Percentiles rank a stretch among this genome's conserved stretches.
Conservation (phyloP, 345 rosid species). For the Sapria himalayana region DNA sequence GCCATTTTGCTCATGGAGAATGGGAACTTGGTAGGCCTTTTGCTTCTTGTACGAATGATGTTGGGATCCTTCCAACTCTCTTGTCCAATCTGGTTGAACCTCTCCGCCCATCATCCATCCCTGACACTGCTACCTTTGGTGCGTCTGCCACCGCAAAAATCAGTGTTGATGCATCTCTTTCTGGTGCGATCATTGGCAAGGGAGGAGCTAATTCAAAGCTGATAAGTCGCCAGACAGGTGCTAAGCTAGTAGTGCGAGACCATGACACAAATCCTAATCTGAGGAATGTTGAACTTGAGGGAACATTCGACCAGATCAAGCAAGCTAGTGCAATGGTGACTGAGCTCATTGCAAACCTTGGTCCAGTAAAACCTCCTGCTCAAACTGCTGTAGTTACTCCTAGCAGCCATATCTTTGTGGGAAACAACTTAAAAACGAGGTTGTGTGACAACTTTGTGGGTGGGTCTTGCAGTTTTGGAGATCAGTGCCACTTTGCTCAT, state of each 20-base stretch:
- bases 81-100: constrained; percentile 22
- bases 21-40: constrained; percentile 46
- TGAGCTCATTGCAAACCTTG: constrained; percentile 37
- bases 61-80: constrained; percentile 25
- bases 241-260: constrained; percentile 45
- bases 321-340: constrained; percentile 68
- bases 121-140: constrained; percentile 49
- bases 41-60: constrained; percentile 25
- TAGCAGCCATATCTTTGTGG: constrained; percentile 21
- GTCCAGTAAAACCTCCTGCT: constrained; percentile 12
- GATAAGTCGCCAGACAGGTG: constrained; percentile 63
- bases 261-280: constrained; percentile 48
- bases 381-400: constrained; percentile 16
- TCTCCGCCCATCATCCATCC: constrained; percentile 14
- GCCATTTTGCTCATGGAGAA: constrained; percentile 60
- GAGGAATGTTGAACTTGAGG: constrained; percentile 65
- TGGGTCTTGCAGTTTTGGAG: constrained; percentile 75
- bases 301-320: constrained; percentile 63
- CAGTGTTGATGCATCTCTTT: constrained; percentile 66
- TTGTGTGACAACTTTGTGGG: constrained; percentile 57
- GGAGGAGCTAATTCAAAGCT: constrained; percentile 63
- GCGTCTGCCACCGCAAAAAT: constrained; percentile 68
- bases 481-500: constrained; percentile 89
- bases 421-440: constrained; percentile 65
- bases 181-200: constrained; percentile 76